Evolutionary conservation across 345 rosid species (phyloP).

Genomic region (Syzygium aqueum): DNA sequence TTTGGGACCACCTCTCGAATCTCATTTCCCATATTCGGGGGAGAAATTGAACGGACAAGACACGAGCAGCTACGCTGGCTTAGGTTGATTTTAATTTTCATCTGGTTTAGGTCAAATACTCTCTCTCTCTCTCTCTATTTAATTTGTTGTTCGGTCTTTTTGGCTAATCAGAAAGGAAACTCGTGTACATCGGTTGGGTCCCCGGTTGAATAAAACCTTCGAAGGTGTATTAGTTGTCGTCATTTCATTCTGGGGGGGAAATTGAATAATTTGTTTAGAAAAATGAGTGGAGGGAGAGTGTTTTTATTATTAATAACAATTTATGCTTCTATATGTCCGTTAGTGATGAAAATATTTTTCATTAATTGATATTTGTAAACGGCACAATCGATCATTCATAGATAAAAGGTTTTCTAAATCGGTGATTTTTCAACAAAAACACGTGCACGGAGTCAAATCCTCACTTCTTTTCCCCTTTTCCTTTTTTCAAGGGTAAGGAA

Average conservation of each 20-base stretch:
- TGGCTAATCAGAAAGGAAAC: background rate
- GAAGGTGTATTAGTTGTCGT: background rate
- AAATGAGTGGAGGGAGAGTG: background rate
- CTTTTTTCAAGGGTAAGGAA: background rate
- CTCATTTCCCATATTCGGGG: background rate
- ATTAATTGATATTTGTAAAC: background rate
- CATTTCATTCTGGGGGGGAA: fast-evolving
- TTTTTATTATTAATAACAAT: background rate
- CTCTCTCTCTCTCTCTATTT: background rate
- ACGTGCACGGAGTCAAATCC: background rate
- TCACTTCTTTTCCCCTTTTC: background rate
- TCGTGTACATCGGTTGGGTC: background rate
- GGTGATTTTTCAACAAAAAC: background rate
- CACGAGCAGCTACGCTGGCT: background rate
- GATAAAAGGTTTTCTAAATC: background rate
- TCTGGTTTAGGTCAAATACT: background rate
- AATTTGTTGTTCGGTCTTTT: background rate
- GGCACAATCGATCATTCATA: background rate
- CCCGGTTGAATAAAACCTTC: background rate
- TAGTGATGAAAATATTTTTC: background rate
- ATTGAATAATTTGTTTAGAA: background rate
- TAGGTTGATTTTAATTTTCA: background rate
- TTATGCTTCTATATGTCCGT: background rate
- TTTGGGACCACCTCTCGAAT: background rate
- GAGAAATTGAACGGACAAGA: background rate